Evolutionary conservation across 768 basidiomycete species (phyloP), one percentile per base, ranked within the genome.

Genomic region (Neoboletus brunneissimus): DNA sequence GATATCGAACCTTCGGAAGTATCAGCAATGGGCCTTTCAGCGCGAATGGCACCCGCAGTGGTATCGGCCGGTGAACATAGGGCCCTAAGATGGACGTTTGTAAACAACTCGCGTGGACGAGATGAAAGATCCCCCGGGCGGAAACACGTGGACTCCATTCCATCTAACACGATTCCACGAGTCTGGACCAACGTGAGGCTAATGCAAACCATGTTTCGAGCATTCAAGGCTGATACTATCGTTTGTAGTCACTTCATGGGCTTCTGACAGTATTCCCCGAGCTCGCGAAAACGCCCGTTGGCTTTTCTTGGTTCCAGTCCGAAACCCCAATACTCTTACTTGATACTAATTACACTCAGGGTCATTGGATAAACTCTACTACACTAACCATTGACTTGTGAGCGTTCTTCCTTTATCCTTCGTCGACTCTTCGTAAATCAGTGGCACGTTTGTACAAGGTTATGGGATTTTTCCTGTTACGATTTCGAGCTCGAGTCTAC

Each of bases 161-260:
- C 43, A 38, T 40, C 61, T 0, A 47, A 52, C 38, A 32, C 12
- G 18, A 29, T 27, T 34, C 70, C 70, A 18, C 58, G 72, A 37
- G 61, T 66, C 20, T 71, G 70, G 72, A 61, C 67, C 11, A 64
- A 59, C 11, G 70, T 71, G 48, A 71, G 68, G 40, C 42, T 23
- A 18, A 34, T 20, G n/a, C 8, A 27, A 54, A 23, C 20, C 20
- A 4, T 50, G 5, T 29, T 31, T 47, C 7, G 16, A 35, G 41
- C 9, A 12, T 23, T 7, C 2, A 13, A 49, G 20, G 35, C 35
- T 62, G 32, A 64, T 38, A 20, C 31, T 31, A 4, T 53, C 47
- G 11, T 54, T 32, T 40, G 11, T 42, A 71, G 70, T 69, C 69
- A n/a, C 49, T 59, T 3, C 29, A 49, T 10, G 64, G 63, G 12